These are phyloP conservation scores for Pseudomassariella vexata DNA, from an alignment of 2,329 filamentous ascomycete species.

Conservation along the genomic window DNA sequence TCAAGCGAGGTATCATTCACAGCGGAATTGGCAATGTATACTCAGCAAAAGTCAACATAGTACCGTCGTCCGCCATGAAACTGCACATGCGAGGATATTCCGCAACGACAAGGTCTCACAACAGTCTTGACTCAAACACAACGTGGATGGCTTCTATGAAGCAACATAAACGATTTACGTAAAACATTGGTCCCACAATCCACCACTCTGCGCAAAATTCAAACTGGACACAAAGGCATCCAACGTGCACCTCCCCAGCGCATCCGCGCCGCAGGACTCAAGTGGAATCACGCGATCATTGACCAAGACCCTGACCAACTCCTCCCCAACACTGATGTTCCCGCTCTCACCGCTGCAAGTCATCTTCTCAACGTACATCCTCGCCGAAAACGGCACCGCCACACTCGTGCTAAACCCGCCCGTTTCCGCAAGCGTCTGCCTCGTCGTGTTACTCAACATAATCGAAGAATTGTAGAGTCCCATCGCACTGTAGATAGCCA, in stretches of 20 bases:
- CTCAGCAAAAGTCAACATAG: too few relatives aligned
- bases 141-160: too few relatives aligned
- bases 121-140: too few relatives aligned
- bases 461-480: slow-evolving; percentile 67
- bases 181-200: slow-evolving; percentile 66
- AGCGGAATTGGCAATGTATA: too few relatives aligned
- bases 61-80: too few relatives aligned
- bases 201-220: slow-evolving; percentile 65
- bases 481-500: slow-evolving; percentile 66
- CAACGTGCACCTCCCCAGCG: slow-evolving; percentile 64
- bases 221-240: slow-evolving; percentile 67
- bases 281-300: slow-evolving; percentile 78
- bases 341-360: slow-evolving; percentile 44
- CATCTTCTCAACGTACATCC: slow-evolving; percentile 87
- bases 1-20: too few relatives aligned
- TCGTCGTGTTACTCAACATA: slow-evolving; percentile 43
- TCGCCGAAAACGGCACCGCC: slow-evolving; percentile 74
- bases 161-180: slow-evolving; percentile 13
- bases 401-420: slow-evolving; percentile 70
- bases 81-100: too few relatives aligned
- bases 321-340: too few relatives aligned
- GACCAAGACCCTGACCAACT: slow-evolving; percentile 72
- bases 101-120: too few relatives aligned
- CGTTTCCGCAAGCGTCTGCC: slow-evolving; percentile 44
- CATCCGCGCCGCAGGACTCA: slow-evolving; percentile 63